Percentiles rank a stretch among this genome's conserved stretches.
phyloP scores from a whole-genome alignment of 495 filamentous ascomycete species.

The Penicillium antarcticum region DNA sequence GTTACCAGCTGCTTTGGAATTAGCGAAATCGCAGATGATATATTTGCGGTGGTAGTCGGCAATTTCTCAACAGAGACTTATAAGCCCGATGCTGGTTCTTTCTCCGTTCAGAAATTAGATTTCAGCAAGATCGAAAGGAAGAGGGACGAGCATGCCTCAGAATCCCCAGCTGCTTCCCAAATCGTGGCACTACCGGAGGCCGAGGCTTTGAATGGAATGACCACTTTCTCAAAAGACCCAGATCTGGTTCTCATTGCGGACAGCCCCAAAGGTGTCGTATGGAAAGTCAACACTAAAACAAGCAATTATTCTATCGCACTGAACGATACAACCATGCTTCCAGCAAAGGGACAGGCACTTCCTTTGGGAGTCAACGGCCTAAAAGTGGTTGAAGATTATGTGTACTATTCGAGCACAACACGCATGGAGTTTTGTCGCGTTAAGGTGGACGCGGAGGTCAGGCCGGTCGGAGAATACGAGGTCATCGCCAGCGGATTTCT shows the following conservation, averaged over 20 bases:
- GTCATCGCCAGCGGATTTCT: conserved; percentile 27
- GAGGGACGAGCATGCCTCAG: not conserved
- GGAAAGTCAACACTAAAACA: conserved; percentile 29
- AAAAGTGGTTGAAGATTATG: conserved; percentile 19
- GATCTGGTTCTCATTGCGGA: conserved; percentile 38
- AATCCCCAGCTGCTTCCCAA: conserved; percentile 10
- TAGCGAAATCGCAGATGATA: conserved; percentile 36
- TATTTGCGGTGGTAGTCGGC: conserved; percentile 39
- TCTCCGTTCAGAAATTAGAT: conserved; percentile 38
- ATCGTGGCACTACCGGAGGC: conserved; percentile 37
- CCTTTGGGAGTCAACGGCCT: conserved; percentile 41
- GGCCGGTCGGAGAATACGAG: conserved; percentile 23
- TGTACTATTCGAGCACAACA: conserved; percentile 40
- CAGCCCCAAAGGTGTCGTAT: conserved; percentile 30
- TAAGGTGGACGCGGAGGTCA: conserved; percentile 24
- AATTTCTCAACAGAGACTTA: conserved; percentile 31
- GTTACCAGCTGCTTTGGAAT: conserved; percentile 40
- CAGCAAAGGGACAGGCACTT: conserved; percentile 16
- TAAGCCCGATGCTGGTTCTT: conserved; percentile 28
- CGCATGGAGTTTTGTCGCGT: conserved; percentile 31
- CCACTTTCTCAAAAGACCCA: conserved; percentile 21
- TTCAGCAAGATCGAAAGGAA: conserved; percentile 12
- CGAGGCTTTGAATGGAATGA: conserved; percentile 38
- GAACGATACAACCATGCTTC: conserved; percentile 23
- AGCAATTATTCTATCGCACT: conserved; percentile 30